Base-by-base conservation (phyloP, 148 eudicot genomes). In the Silene conica region DNA sequence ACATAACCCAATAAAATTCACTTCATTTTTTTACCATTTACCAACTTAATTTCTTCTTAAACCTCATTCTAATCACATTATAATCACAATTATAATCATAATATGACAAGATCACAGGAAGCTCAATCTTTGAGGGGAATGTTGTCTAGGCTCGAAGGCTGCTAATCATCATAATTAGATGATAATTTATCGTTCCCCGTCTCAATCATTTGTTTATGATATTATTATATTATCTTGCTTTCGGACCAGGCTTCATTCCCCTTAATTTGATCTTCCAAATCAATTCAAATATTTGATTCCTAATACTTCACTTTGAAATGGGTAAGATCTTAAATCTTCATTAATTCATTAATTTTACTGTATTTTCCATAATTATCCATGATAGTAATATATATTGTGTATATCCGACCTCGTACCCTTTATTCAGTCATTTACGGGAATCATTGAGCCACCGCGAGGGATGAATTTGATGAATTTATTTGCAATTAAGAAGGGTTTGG, bases 161-260 rank as follows among this genome's bases (percentile, higher is more conserved):
- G 5, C 54, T 48, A 48, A 48, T 48, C 0, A 48, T 48, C 0
- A 48, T 12, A 48, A 48, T 48, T 48, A n/a, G n/a, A 48, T 46
- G 0, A 3, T 31, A 1, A 31, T 31, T 31, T 31, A 2, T 2
- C 34, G 2, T 31, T 5, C 2, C 4, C 34, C 34, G 5, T 31
- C 34, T 31, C 34, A 31, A 31, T 31, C 34, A 31, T 31, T 31
- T 31, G 34, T 31, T 31, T 3, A 31, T n/a, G n/a, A n/a, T n/a
- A n/a, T n/a, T n/a, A n/a, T n/a, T n/a, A n/a, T n/a, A 50, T 50
- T 12, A 50, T 50, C 48, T 75, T 57, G 78, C 69, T 67, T 77
- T 74, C 84, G 84, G 84, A 81, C 84, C 84, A 81, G 84, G 84
- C 84, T 81, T 81, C 84, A 81, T 81, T 81, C 84, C 84, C 81